Evolutionary conservation across 2,329 filamentous ascomycete species (phyloP).

Genomic region (Clonostachys sp.): DNA sequence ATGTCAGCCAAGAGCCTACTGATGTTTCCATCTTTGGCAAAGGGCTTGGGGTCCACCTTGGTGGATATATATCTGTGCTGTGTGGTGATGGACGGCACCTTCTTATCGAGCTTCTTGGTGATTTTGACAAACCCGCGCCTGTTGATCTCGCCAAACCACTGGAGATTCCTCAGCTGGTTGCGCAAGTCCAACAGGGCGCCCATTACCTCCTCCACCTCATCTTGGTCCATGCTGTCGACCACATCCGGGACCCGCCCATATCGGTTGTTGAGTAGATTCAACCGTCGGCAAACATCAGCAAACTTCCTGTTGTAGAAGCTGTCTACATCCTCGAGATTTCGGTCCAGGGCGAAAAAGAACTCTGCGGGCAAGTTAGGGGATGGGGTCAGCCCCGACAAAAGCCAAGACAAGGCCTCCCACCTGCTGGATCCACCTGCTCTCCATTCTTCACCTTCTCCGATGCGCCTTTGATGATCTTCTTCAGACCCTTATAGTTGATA

Average conservation of each 20-base stretch:
- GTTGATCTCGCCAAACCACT: conserved; percentile 98
- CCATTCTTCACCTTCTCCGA: conserved; percentile 61
- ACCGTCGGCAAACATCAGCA: conserved; percentile 73
- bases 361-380: conserved; percentile 49
- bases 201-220: conserved; percentile 89
- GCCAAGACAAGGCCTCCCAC: conserved; percentile 47
- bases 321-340: conserved; percentile 95
- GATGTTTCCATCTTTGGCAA: conserved; percentile 66
- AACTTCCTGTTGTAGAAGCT: conserved; percentile 97
- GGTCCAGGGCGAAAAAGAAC: conserved; percentile 95
- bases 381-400: not conserved
- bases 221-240: conserved; percentile 71
- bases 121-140: conserved; percentile 95
- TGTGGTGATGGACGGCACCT: conserved; percentile 68
- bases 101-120: conserved; percentile 98
- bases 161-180: conserved; percentile 81
- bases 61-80: conserved; percentile 85
- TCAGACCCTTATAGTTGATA: conserved; percentile 87
- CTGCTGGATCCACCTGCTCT: conserved; percentile 81
- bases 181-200: conserved; percentile 85
- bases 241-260: conserved; percentile 73
- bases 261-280: conserved; percentile 82
- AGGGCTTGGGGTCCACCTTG: conserved; percentile 84
- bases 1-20: conserved; percentile 54
- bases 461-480: conserved; percentile 89